Base-by-base conservation (phyloP, 2,329 filamentous ascomycete genomes). In the Penicillium sp. region DNA sequence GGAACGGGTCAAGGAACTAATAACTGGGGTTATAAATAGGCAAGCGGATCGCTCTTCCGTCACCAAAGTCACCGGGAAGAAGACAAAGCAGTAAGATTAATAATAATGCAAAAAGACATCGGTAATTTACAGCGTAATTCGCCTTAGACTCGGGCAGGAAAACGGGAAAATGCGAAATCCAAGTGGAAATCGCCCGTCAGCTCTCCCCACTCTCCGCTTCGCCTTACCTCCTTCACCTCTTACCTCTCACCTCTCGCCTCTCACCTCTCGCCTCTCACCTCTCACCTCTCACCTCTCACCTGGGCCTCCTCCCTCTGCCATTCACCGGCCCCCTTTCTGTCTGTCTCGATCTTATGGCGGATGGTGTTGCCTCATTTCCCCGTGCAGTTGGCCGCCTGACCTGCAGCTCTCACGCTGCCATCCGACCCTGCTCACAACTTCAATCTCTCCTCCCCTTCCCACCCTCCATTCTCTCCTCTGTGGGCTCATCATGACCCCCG, bases 311-410 rank as follows among this genome's bases (percentile, higher is more conserved):
- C 23, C 23, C 25, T 31, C 23, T 18, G 39, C 34, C 39, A 43
- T 42, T 43, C 36, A 30, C 31, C 47, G 43, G 36, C 41, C 15
- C 33, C 48, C 50, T 48, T 41, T 43, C 26, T 39, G 32, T 45
- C 25, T 34, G 25, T 32, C 47, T 51, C 50, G 53, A 56, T 59
- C 51, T 53, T 50, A 64, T 64, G 62, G 58, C 56, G 56, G 50
- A 58, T 59, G 50, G 50, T 54, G 44, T 39, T 50, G 43, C 50
- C 50, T 54, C 51, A 50, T 41, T 54, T 45, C 43, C 45, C 51
- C 54, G 54, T 62, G 56, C 53, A 63, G 54, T 60, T 55, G 59
- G 58, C 60, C 58, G 60, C 53, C 56, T 65, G 59, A 64, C 58
- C 55, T 61, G 60, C 61, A 64, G 60, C 60, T 53, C 46, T 52